phyloP scores from a whole-genome alignment of 2,329 filamentous ascomycete species.

The Aulographum hederae region DNA sequence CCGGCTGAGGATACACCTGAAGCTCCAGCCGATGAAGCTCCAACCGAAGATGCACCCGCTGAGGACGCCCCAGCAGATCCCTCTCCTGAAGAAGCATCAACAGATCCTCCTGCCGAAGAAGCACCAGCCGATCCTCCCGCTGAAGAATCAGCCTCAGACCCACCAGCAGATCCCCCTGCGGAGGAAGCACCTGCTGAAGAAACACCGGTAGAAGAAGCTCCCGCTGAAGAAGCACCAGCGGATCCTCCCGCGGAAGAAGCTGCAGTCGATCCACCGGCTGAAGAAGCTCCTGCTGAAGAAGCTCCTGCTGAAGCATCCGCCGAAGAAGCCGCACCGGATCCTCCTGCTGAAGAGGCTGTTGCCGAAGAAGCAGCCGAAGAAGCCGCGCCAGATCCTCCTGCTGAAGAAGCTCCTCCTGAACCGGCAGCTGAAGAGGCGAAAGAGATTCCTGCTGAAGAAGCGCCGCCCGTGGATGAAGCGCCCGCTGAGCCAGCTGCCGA shows the following conservation, averaged over 20 bases:
- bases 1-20: not conserved
- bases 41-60: not conserved
- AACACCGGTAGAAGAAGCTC: not conserved
- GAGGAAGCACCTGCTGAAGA: not conserved
- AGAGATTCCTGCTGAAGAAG: not conserved
- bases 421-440: too few species aligned
- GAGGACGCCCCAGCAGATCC: not conserved
- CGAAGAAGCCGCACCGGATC: not conserved
- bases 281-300: not conserved
- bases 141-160: not conserved
- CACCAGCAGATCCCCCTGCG: not conserved
- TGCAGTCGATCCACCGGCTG: not conserved
- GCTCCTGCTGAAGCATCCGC: not conserved
- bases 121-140: not conserved
- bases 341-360: not conserved
- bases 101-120: not conserved
- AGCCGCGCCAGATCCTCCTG: not conserved
- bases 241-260: not conserved
- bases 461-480: not conserved
- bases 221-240: not conserved
- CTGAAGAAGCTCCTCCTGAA: not conserved
- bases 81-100: not conserved
- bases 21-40: not conserved
- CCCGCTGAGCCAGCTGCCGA: not conserved
- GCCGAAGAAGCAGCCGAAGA: not conserved